A percentile compares a stretch with the other conserved stretches of the same genome.
Evolutionary conservation across 345 rosid species (phyloP).

Genomic region (Bruguiera parviflora): DNA sequence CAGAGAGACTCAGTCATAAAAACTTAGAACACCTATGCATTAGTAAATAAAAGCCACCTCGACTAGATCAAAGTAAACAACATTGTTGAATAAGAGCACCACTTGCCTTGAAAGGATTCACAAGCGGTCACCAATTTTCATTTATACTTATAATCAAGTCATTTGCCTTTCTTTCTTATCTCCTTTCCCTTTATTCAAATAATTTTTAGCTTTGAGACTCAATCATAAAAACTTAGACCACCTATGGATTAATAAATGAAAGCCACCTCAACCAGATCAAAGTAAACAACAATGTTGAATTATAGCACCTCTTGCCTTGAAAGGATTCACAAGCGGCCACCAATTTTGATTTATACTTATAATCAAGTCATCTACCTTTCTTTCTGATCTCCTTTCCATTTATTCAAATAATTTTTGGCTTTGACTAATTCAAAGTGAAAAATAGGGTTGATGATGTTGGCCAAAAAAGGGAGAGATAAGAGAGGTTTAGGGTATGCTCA

Average conservation of each 20-base stretch:
- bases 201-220: background rate
- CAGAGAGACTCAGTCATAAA: background rate
- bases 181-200: constrained; percentile 5
- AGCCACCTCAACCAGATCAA: background rate
- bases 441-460: background rate
- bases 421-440: background rate
- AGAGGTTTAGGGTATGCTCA: background rate
- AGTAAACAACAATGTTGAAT: background rate
- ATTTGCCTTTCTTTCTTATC: constrained; percentile 6
- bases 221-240: background rate
- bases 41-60: background rate
- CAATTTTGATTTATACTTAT: constrained; percentile 3
- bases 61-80: background rate
- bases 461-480: constrained; percentile 4
- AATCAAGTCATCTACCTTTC: constrained; percentile 10
- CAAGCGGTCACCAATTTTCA: background rate
- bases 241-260: background rate
- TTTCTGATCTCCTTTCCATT: constrained; percentile 11
- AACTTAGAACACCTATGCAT: background rate
- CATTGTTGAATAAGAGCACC: background rate
- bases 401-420: constrained; percentile 2
- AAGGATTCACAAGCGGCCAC: background rate
- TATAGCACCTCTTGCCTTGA: background rate
- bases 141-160: constrained; percentile 8
- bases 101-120: background rate